phyloP scores from a whole-genome alignment of 2,329 filamentous ascomycete species.

The Cercospora sp. region DNA sequence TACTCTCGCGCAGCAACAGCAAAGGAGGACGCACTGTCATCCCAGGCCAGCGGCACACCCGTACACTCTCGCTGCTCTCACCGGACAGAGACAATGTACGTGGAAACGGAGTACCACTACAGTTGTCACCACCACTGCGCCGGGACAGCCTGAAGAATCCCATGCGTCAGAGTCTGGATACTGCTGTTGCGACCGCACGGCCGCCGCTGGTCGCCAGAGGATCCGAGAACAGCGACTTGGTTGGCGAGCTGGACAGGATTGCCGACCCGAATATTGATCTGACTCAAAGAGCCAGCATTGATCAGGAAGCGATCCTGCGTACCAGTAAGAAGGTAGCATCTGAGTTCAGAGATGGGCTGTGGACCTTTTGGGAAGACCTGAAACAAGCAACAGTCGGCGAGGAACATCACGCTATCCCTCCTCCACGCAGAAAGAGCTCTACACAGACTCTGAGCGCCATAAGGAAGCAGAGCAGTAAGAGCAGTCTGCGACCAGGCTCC shows the following conservation, averaged over 20 bases:
- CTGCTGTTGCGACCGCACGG: constrained; percentile 1
- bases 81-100: constrained; percentile 43
- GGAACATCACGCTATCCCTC: constrained; percentile 65
- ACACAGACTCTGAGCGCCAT: constrained; percentile 29
- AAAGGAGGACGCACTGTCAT: constrained; percentile 60
- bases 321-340: constrained; percentile 77
- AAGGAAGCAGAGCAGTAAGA: constrained; percentile 34
- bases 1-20: constrained; percentile 54
- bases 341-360: constrained; percentile 84
- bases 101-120: constrained; percentile 5
- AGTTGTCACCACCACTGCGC: constrained; percentile 24
- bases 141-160: constrained; percentile 31
- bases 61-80: constrained; percentile 81
- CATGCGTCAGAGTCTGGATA: constrained; percentile 16
- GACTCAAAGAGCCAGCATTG: constrained; percentile 40
- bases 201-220: constrained; percentile 8
- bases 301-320: constrained; percentile 55
- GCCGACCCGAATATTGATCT: constrained; percentile 27
- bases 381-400: constrained; percentile 95
- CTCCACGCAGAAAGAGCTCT: constrained; percentile 30
- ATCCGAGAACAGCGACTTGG: constrained; percentile 12
- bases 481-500: constrained; percentile 27
- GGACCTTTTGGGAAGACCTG: constrained; percentile 94
- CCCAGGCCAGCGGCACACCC: constrained; percentile 59
- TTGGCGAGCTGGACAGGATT: constrained; percentile 5